A percentile compares a stretch with the other conserved stretches of the same genome.
Evolutionary conservation across 371 early-diverging fungal genomes (phyloP).

Genomic region (Zopfochytrium polystomum): DNA sequence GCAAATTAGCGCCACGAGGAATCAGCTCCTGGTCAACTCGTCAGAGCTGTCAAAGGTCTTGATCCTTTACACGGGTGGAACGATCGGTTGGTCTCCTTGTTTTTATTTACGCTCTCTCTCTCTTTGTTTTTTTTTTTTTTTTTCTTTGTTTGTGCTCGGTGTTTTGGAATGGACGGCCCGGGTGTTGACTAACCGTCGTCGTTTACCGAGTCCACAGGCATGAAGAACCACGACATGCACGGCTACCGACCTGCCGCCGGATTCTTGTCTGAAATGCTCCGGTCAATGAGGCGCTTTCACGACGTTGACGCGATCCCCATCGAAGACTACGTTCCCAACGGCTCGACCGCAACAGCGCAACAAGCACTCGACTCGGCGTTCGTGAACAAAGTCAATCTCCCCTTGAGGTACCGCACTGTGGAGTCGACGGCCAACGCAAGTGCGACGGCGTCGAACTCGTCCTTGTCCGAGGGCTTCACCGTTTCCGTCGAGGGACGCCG

Average conservation of each 20-base stretch:
- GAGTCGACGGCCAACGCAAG: slow-evolving; percentile 4
- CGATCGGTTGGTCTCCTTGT: slow-evolving; percentile 88
- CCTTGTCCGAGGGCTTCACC: not conserved
- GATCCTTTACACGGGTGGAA: slow-evolving; percentile 73
- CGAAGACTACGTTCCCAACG: not conserved
- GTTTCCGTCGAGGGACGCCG: not conserved
- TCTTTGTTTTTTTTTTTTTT: too few relatives aligned
- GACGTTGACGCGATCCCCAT: slow-evolving; percentile 47
- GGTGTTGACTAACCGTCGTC: slow-evolving; percentile 53
- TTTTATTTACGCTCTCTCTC: slow-evolving; percentile 13
- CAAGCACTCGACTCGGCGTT: slow-evolving; percentile 7
- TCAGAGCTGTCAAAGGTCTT: slow-evolving; percentile 13
- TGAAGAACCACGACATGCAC: slow-evolving; percentile 21
- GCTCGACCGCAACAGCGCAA: not conserved
- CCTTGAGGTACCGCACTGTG: slow-evolving; percentile 20
- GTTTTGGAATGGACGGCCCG: slow-evolving; percentile 2
- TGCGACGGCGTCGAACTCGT: not conserved
- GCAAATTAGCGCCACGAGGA: too few relatives aligned
- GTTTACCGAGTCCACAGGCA: slow-evolving; percentile 1
- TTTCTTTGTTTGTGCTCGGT: too few relatives aligned
- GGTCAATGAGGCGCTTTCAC: slow-evolving; percentile 80
- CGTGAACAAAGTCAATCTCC: slow-evolving; percentile 37
- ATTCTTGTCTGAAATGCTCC: slow-evolving; percentile 69
- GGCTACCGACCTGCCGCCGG: slow-evolving; percentile 41
- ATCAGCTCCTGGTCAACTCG: too few relatives aligned